Percentiles rank a stretch among this genome's conserved stretches.
Evolutionary conservation across 495 filamentous ascomycete genomes (phyloP).

Genomic region (Neurospora cerealis): DNA sequence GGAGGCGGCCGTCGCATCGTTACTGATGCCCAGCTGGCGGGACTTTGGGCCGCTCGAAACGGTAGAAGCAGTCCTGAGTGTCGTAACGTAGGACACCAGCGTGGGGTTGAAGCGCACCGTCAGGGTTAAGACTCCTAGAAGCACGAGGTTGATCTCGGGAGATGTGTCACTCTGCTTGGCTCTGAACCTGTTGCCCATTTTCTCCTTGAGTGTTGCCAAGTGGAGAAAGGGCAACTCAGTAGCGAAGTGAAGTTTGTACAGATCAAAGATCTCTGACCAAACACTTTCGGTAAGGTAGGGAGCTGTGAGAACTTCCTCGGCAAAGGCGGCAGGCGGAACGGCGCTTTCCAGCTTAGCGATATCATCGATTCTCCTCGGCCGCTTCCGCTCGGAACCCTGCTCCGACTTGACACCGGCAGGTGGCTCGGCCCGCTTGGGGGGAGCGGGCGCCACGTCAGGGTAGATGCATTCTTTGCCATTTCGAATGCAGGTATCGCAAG

Average conservation of each 20-base stretch:
- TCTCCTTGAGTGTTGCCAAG: constrained; percentile 61
- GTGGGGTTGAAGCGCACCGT: constrained; percentile 69
- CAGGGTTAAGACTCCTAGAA: constrained; percentile 68
- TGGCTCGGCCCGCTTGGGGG: constrained; percentile 48
- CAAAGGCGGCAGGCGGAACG: constrained; percentile 19
- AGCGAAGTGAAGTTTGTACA: constrained; percentile 75
- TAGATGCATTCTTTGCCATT: constrained; percentile 72
- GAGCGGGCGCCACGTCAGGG: constrained; percentile 47
- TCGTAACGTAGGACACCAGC: constrained; percentile 53
- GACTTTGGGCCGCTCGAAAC: constrained; percentile 25
- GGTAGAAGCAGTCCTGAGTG: constrained; percentile 21
- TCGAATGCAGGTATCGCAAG: constrained; percentile 68
- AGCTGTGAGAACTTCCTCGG: constrained; percentile 40
- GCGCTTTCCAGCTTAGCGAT: constrained; percentile 30
- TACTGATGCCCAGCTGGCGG: constrained; percentile 15
- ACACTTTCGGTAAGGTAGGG: constrained; percentile 54
- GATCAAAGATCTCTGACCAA: constrained; percentile 64
- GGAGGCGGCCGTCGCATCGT: constrained; percentile 57
- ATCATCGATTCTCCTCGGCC: constrained; percentile 45
- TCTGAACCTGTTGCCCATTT: constrained; percentile 30
- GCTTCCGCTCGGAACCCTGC: constrained; percentile 52
- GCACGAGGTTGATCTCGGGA: constrained; percentile 48
- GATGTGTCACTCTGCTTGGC: constrained; percentile 35
- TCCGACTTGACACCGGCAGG: constrained; percentile 41
- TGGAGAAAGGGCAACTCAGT: constrained; percentile 78